phyloP scores from a whole-genome alignment of 306 rosid genomes.

The Quercus suber region DNA sequence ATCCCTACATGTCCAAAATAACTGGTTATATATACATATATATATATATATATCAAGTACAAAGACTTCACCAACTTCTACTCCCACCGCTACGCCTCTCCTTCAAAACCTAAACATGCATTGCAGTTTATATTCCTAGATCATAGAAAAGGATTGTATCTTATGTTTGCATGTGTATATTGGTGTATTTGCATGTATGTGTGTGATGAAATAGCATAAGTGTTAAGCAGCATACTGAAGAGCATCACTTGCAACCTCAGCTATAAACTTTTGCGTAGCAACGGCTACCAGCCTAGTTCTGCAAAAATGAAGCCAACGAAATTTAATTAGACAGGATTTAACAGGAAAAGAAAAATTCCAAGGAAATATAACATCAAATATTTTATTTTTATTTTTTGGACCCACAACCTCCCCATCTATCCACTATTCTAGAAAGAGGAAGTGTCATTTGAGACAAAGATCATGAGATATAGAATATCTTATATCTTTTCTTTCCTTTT shows the following conservation, averaged over 20 bases:
- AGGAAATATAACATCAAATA: too few species aligned
- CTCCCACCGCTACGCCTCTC: background rate
- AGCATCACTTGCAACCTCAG: conserved; percentile 77
- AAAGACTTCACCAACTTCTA: background rate
- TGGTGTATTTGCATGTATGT: background rate
- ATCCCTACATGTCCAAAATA: background rate
- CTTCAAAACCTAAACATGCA: background rate
- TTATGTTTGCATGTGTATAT: background rate
- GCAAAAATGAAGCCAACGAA: conserved; percentile 13
- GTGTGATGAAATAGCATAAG: background rate
- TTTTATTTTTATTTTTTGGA: too few species aligned
- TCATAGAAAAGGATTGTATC: background rate
- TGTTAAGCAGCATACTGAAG: conserved; percentile 49
- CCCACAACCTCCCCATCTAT: too few species aligned
- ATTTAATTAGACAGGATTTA: background rate
- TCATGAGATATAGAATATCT: background rate
- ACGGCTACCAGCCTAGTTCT: conserved; percentile 83
- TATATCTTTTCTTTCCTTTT: background rate
- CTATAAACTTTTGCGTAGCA: conserved; percentile 87
- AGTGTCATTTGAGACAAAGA: too few species aligned
- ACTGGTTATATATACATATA: background rate
- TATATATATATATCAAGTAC: background rate
- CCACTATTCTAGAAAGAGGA: background rate
- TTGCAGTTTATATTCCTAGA: background rate
- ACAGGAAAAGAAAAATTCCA: background rate